Evolutionary conservation across 164 flowering plant genomes (phyloP), one percentile per base, ranked within the genome.

Genomic region (Echeveria elegans): DNA sequence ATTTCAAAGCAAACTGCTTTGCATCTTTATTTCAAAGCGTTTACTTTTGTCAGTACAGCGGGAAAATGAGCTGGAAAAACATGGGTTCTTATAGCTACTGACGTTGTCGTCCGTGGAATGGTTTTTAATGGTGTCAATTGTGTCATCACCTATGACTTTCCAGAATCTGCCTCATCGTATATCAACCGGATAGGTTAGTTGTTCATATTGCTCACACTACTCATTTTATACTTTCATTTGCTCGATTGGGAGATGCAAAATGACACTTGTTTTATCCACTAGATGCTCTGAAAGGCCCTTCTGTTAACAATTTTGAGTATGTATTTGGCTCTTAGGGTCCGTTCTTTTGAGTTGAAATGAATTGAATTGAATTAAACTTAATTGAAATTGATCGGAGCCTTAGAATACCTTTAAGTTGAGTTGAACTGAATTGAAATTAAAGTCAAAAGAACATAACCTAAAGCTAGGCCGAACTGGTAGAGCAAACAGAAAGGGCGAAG

Each of bases 31-130:
- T n/a, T 43, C n/a, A 34, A 10, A 64, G 7, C 66, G 68, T 1
- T 63, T 5, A 67, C 63, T 31, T 19, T 52, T 4, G 59, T 73
- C 30, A 66, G 65, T 78, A 61, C 88, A 94, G 96, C 70, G 99
- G 69, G 97, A 90, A 65, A 76, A 88, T 78, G 97, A 78, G 87
- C 92, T 45, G 94, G 99, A 11, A 88, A 92, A 79, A 88, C 92
- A 36, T 95, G 97, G 97, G 89, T 92, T 70, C 80, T 95, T 74
- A 92, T 95, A 75, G 97, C 99, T 53, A 92, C 97, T 66, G 97
- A 95, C 78, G 92, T 95, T 52, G 77, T 95, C 74, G 88, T 94
- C 50, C 92, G 99, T 47, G 97, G 99, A 19, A 88, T 95, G 97
- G 99, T 92, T 72, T 95, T 95, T 75, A 95, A 92, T 77, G 97